phyloP scores from a whole-genome alignment of 805 yeast species.

The Yamadazyma sp. region DNA sequence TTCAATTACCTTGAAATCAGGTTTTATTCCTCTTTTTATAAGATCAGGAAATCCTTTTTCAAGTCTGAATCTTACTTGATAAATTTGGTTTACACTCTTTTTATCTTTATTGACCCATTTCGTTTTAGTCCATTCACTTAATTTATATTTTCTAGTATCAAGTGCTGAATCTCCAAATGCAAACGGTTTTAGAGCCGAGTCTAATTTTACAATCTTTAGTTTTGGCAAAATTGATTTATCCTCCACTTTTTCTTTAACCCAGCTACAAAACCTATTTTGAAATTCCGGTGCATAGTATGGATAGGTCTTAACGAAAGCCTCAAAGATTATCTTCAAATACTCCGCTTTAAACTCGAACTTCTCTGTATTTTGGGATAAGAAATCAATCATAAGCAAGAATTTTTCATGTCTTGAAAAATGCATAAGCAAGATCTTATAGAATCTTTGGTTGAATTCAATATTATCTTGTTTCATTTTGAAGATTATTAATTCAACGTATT shows the following conservation, averaged over 20 bases:
- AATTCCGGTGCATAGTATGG: constrained; percentile 29
- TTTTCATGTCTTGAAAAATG: constrained; percentile 25
- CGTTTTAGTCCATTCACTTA: constrained; percentile 2
- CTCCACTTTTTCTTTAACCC: not conserved
- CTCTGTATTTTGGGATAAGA: constrained; percentile 14
- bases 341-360: constrained; percentile 18
- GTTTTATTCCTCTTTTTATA: constrained; percentile 31
- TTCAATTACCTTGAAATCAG: constrained; percentile 30
- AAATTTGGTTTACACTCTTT: constrained; percentile 20
- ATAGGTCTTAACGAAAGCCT: constrained; percentile 30
- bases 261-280: not conserved
- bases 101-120: not conserved
- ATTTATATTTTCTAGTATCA: constrained; percentile 11
- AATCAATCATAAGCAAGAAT: constrained; percentile 27
- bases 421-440: constrained; percentile 22
- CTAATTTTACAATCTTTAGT: constrained; percentile 1
- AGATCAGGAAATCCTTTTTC: constrained; percentile 31
- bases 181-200: constrained; percentile 7
- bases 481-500: constrained; percentile 24
- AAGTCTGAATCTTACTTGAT: constrained; percentile 18
- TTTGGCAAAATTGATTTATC: constrained; percentile 1
- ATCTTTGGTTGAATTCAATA: constrained; percentile 17
- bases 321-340: constrained; percentile 20
- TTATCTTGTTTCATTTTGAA: constrained; percentile 23
- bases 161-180: constrained; percentile 5